These are phyloP conservation scores for Daldinia caldariorum DNA, from an alignment of 495 filamentous ascomycete genomes.

Conservation along the genomic window DNA sequence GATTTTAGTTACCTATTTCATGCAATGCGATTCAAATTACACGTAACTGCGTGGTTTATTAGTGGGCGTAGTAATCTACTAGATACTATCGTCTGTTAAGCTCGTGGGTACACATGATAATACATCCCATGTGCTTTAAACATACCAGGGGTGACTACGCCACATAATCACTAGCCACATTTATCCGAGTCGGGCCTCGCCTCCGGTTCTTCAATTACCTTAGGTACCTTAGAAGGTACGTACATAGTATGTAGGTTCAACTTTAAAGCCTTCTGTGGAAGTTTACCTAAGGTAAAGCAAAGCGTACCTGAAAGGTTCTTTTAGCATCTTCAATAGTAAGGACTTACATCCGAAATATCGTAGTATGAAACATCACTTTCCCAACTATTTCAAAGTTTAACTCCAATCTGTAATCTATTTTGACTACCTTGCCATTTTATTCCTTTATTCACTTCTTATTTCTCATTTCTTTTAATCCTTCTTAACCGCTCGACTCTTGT, in stretches of 20 bases:
- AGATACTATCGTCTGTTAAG: not conserved
- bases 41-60: not conserved
- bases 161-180: slow-evolving; percentile 30
- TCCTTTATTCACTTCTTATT: not conserved
- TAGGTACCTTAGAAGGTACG: no score
- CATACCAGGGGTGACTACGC: slow-evolving; percentile 43
- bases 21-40: not conserved
- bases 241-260: no score
- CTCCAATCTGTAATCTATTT: no score
- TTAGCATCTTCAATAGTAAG: no score
- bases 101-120: no score
- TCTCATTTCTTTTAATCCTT: not conserved
- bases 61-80: not conserved
- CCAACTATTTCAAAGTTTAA: not conserved
- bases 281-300: no score
- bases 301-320: no score
- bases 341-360: no score
- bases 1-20: slow-evolving; percentile 8
- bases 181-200: not conserved
- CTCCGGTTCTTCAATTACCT: not conserved
- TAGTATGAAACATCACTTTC: not conserved
- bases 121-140: no score
- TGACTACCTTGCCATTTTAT: not conserved
- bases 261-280: no score
- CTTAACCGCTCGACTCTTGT: not conserved